Percentiles rank a stretch among this genome's conserved stretches.
Evolutionary conservation across 768 basidiomycete genomes (phyloP).

Genomic region (Coprinellus micaceus): DNA sequence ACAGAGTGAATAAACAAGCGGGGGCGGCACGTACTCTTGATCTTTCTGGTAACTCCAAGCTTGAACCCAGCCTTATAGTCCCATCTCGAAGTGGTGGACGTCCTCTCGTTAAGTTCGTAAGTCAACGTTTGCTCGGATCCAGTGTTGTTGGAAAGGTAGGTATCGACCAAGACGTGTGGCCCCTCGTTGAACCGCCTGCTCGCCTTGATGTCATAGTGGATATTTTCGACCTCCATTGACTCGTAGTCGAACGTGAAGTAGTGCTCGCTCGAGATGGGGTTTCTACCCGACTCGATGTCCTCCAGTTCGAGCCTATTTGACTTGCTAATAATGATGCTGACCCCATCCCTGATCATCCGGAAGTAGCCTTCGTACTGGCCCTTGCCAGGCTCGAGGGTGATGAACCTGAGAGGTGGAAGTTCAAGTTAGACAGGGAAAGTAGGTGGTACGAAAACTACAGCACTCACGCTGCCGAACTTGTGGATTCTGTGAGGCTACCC

Average conservation of each 20-base stretch:
- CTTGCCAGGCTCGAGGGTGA: background rate
- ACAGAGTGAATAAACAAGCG: background rate
- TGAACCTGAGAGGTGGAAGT: background rate
- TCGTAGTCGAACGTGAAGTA: background rate
- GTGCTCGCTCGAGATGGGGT: background rate
- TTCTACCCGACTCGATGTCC: background rate
- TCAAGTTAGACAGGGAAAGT: background rate
- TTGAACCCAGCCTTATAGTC: background rate
- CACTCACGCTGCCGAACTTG: background rate
- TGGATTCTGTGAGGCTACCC: background rate
- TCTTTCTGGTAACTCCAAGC: background rate
- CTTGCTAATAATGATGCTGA: background rate
- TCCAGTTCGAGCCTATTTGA: background rate
- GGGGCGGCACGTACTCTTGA: background rate
- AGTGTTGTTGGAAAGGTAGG: conserved; percentile 1
- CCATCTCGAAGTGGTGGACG: background rate
- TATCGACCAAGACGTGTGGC: background rate
- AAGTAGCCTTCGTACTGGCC: background rate
- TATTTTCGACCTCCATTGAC: background rate
- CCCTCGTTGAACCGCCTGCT: background rate
- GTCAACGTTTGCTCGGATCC: background rate
- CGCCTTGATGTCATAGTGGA: conserved; percentile 1
- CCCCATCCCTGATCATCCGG: background rate
- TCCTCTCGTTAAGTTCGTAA: background rate
- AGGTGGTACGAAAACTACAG: background rate